A percentile compares a stretch with the other conserved stretches of the same genome.
These are phyloP conservation scores for Cucurbitaria berberidis DNA, from an alignment of 2,329 filamentous ascomycete genomes.

Conservation along the genomic window DNA sequence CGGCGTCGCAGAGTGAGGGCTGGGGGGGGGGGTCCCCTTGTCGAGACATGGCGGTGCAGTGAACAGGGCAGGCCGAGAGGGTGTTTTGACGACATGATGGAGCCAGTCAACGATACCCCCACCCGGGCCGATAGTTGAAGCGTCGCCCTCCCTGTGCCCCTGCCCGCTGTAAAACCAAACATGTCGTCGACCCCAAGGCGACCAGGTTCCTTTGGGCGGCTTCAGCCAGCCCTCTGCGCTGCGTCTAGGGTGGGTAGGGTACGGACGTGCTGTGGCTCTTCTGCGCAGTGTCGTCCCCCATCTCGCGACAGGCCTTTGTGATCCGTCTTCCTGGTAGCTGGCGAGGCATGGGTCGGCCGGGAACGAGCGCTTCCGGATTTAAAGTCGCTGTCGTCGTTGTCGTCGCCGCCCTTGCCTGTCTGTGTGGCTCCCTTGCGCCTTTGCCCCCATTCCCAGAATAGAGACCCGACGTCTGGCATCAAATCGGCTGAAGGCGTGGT, in stretches of 20 bases:
- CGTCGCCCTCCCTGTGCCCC: slow-evolving; percentile 19
- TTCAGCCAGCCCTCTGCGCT: slow-evolving; percentile 26
- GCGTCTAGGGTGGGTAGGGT: slow-evolving; percentile 7
- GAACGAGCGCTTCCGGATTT: slow-evolving; percentile 18
- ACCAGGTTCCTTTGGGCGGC: slow-evolving; percentile 7
- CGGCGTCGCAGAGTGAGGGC: slow-evolving; percentile 23
- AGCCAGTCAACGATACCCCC: slow-evolving; percentile 37
- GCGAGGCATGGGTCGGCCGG: slow-evolving; percentile 12
- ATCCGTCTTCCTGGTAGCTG: slow-evolving; percentile 26
- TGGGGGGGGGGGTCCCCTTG: slow-evolving; percentile 31
- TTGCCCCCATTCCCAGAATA: slow-evolving; percentile 18
- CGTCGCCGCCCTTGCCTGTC: slow-evolving; percentile 16
- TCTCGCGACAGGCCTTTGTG: slow-evolving; percentile 7
- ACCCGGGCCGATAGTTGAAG: slow-evolving; percentile 24
- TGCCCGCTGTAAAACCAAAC: slow-evolving; percentile 35
- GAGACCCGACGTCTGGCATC: slow-evolving; percentile 7
- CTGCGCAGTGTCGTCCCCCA: neutral
- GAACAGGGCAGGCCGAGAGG: slow-evolving; percentile 22
- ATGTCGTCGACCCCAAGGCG: slow-evolving; percentile 10
- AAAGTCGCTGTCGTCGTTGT: no score
- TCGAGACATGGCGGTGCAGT: slow-evolving; percentile 38
- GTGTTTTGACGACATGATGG: slow-evolving; percentile 36
- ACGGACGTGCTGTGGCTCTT: slow-evolving; percentile 3
- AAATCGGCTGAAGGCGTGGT: slow-evolving; percentile 3
- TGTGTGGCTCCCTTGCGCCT: slow-evolving; percentile 8